Base-by-base conservation (phyloP, 768 basidiomycete species). In the Mycena vitilis region DNA sequence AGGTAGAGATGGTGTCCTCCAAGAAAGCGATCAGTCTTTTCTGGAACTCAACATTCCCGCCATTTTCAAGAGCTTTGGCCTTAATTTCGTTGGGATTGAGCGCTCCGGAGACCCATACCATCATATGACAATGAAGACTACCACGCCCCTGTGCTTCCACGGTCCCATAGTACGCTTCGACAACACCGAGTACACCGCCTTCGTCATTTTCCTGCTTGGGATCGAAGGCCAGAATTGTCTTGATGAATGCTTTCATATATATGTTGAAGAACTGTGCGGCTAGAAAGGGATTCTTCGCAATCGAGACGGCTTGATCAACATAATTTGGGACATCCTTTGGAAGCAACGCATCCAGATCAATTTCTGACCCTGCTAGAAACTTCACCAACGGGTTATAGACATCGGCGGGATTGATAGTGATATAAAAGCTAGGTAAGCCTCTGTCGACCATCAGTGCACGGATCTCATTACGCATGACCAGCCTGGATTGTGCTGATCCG, bases 351-450 rank as follows among this genome's bases (percentile, higher is more conserved):
- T 56, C 55, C 23, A 56, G 18, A 25, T 56, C 38, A 16, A 56
- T 56, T 13, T 56, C 55, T 0, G 37, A n/a, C 7, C 55, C 55
- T n/a, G 55, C 55, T 16, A 56, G 18, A 56, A 56, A 56, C 38
- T 56, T 56, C 4, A 56, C 55, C 12, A 56, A 38, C 2, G 38
- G 55, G 15, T 56, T 56, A 25, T 65, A 69, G 2, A 76, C 59
- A 59, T 79, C 76, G 5, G 74, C 72, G 11, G 78, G 79, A 60
- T 78, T 79, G 12, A 80, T 68, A 0, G 78, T 80, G 2, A 80
- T 34, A 51, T 75, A 80, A 22, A 78, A 75, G 13, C 55, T 56
- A 1, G 55, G 38, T n/a, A 56, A 9, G 3, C 55, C 37, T 42
- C 20, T 40, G 9, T 56, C 55, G 15, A 56, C 25, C 55, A 56